Evolutionary conservation across 2,329 filamentous ascomycete genomes (phyloP), one percentile per base, ranked within the genome.

Genomic region (Epichloe scottii): DNA sequence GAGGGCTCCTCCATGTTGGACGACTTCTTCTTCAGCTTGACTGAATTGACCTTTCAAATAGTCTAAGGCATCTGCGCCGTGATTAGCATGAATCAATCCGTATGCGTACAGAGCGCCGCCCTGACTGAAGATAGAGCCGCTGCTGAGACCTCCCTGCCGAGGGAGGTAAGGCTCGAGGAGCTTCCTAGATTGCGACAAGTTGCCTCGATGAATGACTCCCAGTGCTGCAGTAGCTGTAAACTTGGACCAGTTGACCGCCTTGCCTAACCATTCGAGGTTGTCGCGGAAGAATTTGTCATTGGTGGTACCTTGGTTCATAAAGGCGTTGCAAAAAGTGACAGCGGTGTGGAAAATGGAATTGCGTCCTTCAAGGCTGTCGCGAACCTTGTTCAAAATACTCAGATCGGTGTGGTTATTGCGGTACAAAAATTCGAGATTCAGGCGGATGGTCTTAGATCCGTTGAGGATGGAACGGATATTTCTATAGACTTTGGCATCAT

Each of bases 201-300:
- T 98, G 51, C 93, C 93, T 44, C 89, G 85, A 68, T 98, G 93
- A 56, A 98, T 96, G 48, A 97, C 93, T 67, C 93, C 93, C 5
- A 98, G 75, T 7, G 93, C 93, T 51, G 93, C 93, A 4, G 93
- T 98, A 14, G 93, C 93, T 0, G 93, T 96, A 66, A 98, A 98
- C 67, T 98, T 98, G 54, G 90, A 96, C 93, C 93, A 98, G 72
- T 98, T 98, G 46, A 97, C 89, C 26, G 93, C 93, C 74, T 97
- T 98, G 54, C 91, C 90, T 3, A 98, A 73, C 93, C 93, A 98
- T 58, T 98, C 93, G 23, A 98, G 71, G 65, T 98, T 98, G 63
- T 97, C 89, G 7, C 94, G 81, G 81, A 98, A 97, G 72, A 98
- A 98, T 63, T 91, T 94, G 71, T 98, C 93, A 61, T 95, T 93